These are phyloP conservation scores for Crataegus laevigata DNA, from an alignment of 306 rosid genomes.

Conservation along the genomic window DNA sequence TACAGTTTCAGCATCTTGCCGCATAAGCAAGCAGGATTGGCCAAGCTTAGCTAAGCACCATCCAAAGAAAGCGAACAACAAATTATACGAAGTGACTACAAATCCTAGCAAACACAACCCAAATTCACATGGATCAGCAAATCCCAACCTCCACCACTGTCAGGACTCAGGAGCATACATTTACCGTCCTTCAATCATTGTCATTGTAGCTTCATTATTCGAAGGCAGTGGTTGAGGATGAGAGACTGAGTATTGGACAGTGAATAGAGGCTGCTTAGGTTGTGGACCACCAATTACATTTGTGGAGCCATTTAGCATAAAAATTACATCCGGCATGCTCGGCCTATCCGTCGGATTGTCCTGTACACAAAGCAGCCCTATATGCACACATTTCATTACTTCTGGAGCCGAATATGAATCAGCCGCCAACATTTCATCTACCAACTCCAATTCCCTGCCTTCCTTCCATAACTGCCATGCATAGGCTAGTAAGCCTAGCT, in stretches of 20 bases:
- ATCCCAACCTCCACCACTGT: too few species aligned
- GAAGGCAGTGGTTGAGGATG: neutral
- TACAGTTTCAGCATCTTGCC: too few species aligned
- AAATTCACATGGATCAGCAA: too few species aligned
- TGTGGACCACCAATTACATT: neutral
- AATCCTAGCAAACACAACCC: too few species aligned
- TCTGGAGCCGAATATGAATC: neutral
- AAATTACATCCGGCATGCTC: constrained; percentile 3
- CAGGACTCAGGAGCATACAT: too few species aligned
- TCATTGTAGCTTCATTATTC: neutral
- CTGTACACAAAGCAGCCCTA: constrained; percentile 24
- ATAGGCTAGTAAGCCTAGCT: constrained; percentile 17
- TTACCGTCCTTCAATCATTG: constrained; percentile 1
- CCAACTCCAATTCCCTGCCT: neutral
- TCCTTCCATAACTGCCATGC: constrained; percentile 20
- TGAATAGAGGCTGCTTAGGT: constrained; percentile 11
- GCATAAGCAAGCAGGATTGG: too few species aligned
- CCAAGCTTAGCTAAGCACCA: too few species aligned
- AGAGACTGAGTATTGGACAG: neutral
- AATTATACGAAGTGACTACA: too few species aligned
- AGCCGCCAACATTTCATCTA: neutral
- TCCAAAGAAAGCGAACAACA: too few species aligned
- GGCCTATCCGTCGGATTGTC: constrained; percentile 12
- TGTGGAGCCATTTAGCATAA: neutral
- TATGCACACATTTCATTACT: constrained; percentile 5